phyloP scores from a whole-genome alignment of 2,329 filamentous ascomycete species.

The Aspergillus sp. region DNA sequence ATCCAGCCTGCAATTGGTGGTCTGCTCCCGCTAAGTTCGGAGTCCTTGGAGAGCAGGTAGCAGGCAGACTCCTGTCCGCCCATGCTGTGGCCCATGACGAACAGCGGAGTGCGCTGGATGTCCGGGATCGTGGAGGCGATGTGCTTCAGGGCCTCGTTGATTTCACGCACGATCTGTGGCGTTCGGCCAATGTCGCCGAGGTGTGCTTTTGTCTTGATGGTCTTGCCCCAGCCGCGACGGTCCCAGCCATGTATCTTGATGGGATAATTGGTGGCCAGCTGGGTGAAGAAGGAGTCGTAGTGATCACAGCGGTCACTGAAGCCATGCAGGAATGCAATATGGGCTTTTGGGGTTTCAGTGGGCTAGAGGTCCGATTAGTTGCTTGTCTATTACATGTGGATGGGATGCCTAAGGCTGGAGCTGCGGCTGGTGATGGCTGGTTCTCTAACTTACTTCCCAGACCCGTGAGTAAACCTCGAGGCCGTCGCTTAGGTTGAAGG shows the following conservation, averaged over 20 bases:
- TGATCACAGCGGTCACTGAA: slow-evolving; percentile 9
- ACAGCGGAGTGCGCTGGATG: neutral
- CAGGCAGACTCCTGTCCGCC: slow-evolving; percentile 5
- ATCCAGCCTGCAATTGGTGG: neutral
- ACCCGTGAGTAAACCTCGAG: slow-evolving; percentile 1
- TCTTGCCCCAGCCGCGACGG: slow-evolving; percentile 4
- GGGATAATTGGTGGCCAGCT: slow-evolving; percentile 1
- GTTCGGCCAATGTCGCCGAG: slow-evolving; percentile 1
- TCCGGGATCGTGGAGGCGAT: slow-evolving; percentile 2
- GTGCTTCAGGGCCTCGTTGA: neutral
- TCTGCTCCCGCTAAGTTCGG: neutral
- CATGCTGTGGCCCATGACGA: slow-evolving; percentile 8
- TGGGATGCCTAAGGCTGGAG: too few relatives aligned
- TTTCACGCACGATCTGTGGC: neutral
- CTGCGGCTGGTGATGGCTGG: too few relatives aligned
- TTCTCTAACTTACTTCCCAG: slow-evolving; percentile 6
- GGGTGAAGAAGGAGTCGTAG: slow-evolving; percentile 5
- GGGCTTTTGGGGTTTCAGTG: neutral
- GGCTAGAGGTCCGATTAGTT: neutral
- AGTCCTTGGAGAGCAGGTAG: neutral
- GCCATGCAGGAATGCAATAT: slow-evolving; percentile 5
- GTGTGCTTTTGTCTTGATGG: neutral
- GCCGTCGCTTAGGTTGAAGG: neutral
- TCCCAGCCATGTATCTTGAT: slow-evolving; percentile 6
- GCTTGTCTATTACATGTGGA: too few relatives aligned